A percentile compares a stretch with the other conserved stretches of the same genome.
These are phyloP conservation scores for Claviceps sp. DNA, from an alignment of 2,329 filamentous ascomycete genomes.

Conservation along the genomic window DNA sequence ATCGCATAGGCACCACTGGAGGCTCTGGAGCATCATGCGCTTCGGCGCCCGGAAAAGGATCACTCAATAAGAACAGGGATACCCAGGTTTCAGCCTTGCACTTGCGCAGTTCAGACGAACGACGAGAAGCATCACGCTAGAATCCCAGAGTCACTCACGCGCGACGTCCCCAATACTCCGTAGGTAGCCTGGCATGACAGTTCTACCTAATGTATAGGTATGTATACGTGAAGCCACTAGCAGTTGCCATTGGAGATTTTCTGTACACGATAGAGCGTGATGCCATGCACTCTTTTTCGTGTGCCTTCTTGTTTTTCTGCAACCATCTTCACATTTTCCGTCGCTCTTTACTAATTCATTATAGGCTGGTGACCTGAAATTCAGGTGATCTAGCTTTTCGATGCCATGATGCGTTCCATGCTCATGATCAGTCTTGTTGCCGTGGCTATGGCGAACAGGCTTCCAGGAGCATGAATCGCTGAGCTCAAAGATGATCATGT, in stretches of 20 bases:
- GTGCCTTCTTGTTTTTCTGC: not conserved
- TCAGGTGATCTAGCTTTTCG: not conserved
- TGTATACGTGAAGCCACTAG: not conserved
- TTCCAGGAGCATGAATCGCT: constrained; percentile 38
- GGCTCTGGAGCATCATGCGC: not conserved
- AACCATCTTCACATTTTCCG: not conserved
- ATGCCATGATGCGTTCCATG: constrained; percentile 6
- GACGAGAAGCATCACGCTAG: too few relatives aligned
- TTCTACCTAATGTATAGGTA: too few relatives aligned
- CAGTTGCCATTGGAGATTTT: not conserved
- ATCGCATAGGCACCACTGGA: not conserved
- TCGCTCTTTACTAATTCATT: not conserved
- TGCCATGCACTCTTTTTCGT: not conserved
- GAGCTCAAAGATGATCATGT: constrained; percentile 38
- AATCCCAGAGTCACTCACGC: too few relatives aligned
- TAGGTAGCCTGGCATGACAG: too few relatives aligned
- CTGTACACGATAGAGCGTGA: not conserved
- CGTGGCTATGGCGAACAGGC: constrained; percentile 15
- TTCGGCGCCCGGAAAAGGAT: not conserved
- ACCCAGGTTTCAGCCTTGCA: too few relatives aligned
- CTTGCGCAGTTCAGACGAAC: too few relatives aligned
- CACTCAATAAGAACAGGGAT: not conserved
- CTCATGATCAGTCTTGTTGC: constrained; percentile 9
- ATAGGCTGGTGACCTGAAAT: not conserved
- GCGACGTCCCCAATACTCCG: too few relatives aligned